Conservation (phyloP, 2,329 filamentous ascomycete species). For the Pyrenochaeta sp. region DNA sequence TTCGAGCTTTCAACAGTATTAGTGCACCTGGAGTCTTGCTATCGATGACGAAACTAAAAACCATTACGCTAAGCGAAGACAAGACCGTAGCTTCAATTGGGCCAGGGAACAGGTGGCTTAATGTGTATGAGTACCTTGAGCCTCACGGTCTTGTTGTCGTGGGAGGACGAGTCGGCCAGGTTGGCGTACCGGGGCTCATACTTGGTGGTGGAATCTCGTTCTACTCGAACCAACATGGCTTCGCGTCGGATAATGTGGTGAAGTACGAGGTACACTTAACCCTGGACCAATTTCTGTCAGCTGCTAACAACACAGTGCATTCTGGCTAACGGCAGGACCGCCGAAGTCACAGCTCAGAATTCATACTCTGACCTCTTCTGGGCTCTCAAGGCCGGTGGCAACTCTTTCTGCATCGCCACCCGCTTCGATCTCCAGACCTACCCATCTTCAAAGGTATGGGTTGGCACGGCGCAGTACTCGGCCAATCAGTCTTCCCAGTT, state of each 20-base stretch:
- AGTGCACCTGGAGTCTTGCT: constrained; percentile 26
- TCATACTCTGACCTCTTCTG: constrained; percentile 43
- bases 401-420: constrained; percentile 34
- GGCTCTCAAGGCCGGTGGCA: constrained; percentile 40
- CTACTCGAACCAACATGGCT: constrained; percentile 28
- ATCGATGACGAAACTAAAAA: constrained; percentile 27
- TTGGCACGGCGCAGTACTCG: constrained; percentile 24
- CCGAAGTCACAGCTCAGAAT: constrained; percentile 27
- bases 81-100: constrained; percentile 33
- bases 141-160: constrained; percentile 29
- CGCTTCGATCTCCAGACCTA: constrained; percentile 26
- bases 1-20: constrained; percentile 25
- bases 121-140: constrained; percentile 39
- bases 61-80: constrained; percentile 31
- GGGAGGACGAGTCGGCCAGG: constrained; percentile 38
- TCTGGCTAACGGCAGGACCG: constrained; percentile 31
- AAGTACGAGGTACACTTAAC: constrained; percentile 28
- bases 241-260: constrained; percentile 29
- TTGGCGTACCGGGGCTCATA: constrained; percentile 41
- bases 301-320: constrained; percentile 26
- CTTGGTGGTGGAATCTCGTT: constrained; percentile 37
- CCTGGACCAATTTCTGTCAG: too few species aligned
- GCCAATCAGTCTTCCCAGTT: constrained; percentile 20
- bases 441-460: constrained; percentile 15
- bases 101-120: constrained; percentile 40